Base-by-base conservation (phyloP, 2,329 filamentous ascomycete species). In the Paecilomyces niveus region DNA sequence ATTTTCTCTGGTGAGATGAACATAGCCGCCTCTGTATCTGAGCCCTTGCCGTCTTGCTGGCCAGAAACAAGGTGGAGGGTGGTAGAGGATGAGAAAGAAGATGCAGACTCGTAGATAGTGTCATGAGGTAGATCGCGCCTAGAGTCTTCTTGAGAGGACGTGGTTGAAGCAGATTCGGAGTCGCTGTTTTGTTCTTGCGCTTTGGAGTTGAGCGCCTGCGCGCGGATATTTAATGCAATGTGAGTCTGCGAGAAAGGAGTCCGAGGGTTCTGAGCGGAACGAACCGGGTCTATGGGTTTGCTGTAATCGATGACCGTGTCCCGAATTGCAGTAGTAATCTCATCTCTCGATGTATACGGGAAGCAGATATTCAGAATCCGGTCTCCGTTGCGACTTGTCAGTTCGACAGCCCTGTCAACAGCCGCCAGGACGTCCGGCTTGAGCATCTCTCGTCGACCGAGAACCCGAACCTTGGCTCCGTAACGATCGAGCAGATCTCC, bases 281-380 rank as follows among this genome's bases (percentile, higher is more conserved):
- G 63, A 18, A 64, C 59, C 18, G 78, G 70, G 13, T 81, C 81
- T 18, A 89, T 80, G 4, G 91, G 89, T 55, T 84, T 86, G 60
- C 89, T 89, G 74, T 91, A 97, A 60, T 96, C 90, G 59, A 89
- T 81, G 8, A 99, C 92, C 0, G 93, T 97, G 50, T 87, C 85
- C 62, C 90, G 88, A 64, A 99, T 90, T 5, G 93, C 90, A 2
- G 89, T 86, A 0, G 93, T 95, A 64, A 99, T 97, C 72, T 99
- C 94, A 68, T 96, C 92, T 63, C 94, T 85, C 3, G 92, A 96
- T 0, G 94, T 97, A 70, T 99, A 99, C 0, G 94, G 94, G 69
- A 97, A 97, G 79, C 94, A 99, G 62, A 99, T 92, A 71, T 99
- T 99, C 55, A 99, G 80, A 31, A 89, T 82, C 50, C 86, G 85